Evolutionary conservation across 306 rosid genomes (phyloP).

Genomic region (Heteromeles arbutifolia): DNA sequence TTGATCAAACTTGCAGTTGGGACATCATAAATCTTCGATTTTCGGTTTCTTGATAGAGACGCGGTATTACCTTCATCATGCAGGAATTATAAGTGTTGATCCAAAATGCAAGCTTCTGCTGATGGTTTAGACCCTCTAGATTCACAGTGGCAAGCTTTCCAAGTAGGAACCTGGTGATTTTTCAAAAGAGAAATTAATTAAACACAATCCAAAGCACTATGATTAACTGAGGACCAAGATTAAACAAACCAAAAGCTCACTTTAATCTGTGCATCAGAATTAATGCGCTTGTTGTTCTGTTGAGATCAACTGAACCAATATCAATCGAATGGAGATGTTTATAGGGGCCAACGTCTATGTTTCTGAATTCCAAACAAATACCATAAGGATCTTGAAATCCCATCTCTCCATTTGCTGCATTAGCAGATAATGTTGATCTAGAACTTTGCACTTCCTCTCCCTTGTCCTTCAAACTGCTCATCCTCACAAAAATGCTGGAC

Average conservation of each 20-base stretch:
- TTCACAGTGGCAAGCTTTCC: slow-evolving; percentile 69
- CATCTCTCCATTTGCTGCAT: slow-evolving; percentile 28
- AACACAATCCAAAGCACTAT: background rate
- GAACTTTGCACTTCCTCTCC: slow-evolving; percentile 29
- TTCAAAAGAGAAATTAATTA: background rate
- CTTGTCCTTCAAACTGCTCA: slow-evolving; percentile 51
- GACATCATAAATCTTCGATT: background rate
- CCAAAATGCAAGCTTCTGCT: slow-evolving; percentile 98
- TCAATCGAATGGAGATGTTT: slow-evolving; percentile 52
- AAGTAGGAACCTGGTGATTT: slow-evolving; percentile 52
- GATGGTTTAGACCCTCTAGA: slow-evolving; percentile 79
- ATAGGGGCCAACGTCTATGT: slow-evolving; percentile 60
- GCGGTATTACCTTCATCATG: slow-evolving; percentile 62
- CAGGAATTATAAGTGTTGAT: slow-evolving; percentile 86
- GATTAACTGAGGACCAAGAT: slow-evolving; percentile 3
- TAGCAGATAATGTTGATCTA: slow-evolving; percentile 10
- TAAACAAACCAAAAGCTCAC: slow-evolving; percentile 32
- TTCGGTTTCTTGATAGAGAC: background rate
- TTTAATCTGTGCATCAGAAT: slow-evolving; percentile 64
- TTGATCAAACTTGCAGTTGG: background rate
- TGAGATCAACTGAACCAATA: slow-evolving; percentile 58
- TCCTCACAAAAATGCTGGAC: slow-evolving; percentile 49
- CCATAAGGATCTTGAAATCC: slow-evolving; percentile 73
- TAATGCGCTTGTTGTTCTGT: slow-evolving; percentile 46
- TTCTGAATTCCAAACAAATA: slow-evolving; percentile 39